phyloP scores from a whole-genome alignment of 108 stramenopile species.

The Nannochloropsis granulata region DNA sequence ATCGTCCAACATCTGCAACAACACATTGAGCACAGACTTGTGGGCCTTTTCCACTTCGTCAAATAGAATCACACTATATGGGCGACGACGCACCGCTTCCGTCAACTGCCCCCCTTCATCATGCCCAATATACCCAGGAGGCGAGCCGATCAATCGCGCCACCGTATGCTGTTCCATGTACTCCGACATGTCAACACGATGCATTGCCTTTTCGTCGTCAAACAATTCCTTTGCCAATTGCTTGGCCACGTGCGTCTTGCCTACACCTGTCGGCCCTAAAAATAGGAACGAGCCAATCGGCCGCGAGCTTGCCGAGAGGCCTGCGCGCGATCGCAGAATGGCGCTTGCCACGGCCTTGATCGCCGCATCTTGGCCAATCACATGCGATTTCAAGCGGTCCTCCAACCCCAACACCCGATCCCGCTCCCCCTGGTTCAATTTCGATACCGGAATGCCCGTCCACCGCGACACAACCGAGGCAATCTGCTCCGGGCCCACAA shows the following conservation, averaged over 20 bases:
- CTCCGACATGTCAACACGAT: slow-evolving; percentile 82
- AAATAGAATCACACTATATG: slow-evolving; percentile 73
- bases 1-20: slow-evolving; percentile 80
- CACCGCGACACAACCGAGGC: slow-evolving; percentile 71
- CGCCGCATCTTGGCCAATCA: slow-evolving; percentile 71
- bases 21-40: slow-evolving; percentile 60
- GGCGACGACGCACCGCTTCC: slow-evolving; percentile 67
- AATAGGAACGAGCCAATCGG: slow-evolving; percentile 71
- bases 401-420: slow-evolving; percentile 55
- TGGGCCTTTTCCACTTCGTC: slow-evolving; percentile 89
- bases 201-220: slow-evolving; percentile 66
- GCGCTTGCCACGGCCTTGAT: slow-evolving; percentile 61
- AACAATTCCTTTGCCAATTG: slow-evolving; percentile 74
- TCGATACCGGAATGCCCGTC: slow-evolving; percentile 78
- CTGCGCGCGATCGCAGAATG: slow-evolving; percentile 54
- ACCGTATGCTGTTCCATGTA: slow-evolving; percentile 78
- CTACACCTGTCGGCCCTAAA: slow-evolving; percentile 73
- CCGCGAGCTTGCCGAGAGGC: slow-evolving; percentile 54
- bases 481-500: slow-evolving; percentile 74
- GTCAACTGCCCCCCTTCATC: slow-evolving; percentile 86
- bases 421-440: slow-evolving; percentile 58
- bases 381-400: slow-evolving; percentile 45
- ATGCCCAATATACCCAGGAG: slow-evolving; percentile 47
- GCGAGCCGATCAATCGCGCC: slow-evolving; percentile 39
- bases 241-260: slow-evolving; percentile 85